A percentile compares a stretch with the other conserved stretches of the same genome.
Evolutionary conservation across 495 filamentous ascomycete species (phyloP).

Genomic region (Hapsidospora chrysogenum): DNA sequence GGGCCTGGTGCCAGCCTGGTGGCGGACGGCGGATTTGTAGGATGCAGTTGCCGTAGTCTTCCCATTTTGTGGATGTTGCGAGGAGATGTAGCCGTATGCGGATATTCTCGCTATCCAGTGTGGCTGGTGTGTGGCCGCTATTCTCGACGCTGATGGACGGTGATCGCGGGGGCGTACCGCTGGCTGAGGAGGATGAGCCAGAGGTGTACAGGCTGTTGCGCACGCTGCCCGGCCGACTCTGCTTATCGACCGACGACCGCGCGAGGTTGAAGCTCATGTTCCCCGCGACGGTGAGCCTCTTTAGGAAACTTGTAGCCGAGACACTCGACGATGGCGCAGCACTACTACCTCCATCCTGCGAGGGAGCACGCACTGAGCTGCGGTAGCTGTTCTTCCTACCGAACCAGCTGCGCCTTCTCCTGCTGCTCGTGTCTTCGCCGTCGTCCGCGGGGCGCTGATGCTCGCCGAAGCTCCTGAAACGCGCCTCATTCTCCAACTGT

Average conservation of each 20-base stretch:
- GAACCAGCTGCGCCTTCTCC: slow-evolving; percentile 31
- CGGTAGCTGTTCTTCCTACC: slow-evolving; percentile 43
- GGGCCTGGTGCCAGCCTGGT: slow-evolving; percentile 33
- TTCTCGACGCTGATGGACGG: slow-evolving; percentile 36
- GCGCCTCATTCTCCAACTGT: slow-evolving; percentile 49
- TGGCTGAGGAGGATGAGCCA: slow-evolving; percentile 25
- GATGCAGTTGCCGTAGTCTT: slow-evolving; percentile 71
- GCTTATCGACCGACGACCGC: slow-evolving; percentile 32
- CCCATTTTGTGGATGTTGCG: slow-evolving; percentile 65
- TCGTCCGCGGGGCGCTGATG: slow-evolving; percentile 12
- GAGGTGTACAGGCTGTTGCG: slow-evolving; percentile 46
- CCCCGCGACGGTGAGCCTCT: slow-evolving; percentile 28
- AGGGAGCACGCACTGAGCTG: slow-evolving; percentile 33
- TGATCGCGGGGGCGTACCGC: slow-evolving; percentile 39
- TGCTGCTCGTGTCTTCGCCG: slow-evolving; percentile 18
- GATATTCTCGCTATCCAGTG: slow-evolving; percentile 55
- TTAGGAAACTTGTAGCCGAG: slow-evolving; percentile 60
- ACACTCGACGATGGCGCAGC: slow-evolving; percentile 36
- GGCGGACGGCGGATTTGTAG: slow-evolving; percentile 64
- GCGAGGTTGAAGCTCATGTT: slow-evolving; percentile 65
- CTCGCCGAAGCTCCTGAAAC: slow-evolving; percentile 30
- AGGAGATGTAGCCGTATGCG: slow-evolving; percentile 72
- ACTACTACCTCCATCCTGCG: slow-evolving; percentile 21
- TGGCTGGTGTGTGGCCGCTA: slow-evolving; percentile 42
- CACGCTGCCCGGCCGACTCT: slow-evolving; percentile 24